phyloP scores from a whole-genome alignment of 1,284 basidiomycete species.

The Acaromyces ingoldii region DNA sequence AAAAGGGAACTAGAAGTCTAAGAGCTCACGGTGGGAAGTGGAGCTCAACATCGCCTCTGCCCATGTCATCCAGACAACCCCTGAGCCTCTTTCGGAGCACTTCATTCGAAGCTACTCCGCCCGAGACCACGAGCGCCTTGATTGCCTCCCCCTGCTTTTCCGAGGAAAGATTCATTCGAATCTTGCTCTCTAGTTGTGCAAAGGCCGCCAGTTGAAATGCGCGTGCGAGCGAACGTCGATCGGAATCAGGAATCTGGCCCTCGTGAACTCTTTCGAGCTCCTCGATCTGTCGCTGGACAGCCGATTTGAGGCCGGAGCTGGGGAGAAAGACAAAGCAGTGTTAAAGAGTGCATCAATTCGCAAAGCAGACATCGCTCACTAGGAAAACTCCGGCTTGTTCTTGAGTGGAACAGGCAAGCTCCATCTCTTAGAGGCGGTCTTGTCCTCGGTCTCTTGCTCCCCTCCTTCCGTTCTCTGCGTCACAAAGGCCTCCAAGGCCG shows the following conservation, averaged over 20 bases:
- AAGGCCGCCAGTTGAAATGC: conserved; percentile 41
- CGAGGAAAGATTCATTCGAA: conserved; percentile 6
- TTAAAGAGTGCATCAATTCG: not conserved
- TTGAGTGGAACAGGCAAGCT: conserved; percentile 28
- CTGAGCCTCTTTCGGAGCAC: conserved; percentile 28
- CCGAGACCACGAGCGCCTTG: conserved; percentile 38
- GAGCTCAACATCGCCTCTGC: conserved; percentile 20
- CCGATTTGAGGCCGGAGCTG: conserved; percentile 37
- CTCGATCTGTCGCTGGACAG: conserved; percentile 21
- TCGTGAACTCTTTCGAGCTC: conserved; percentile 13
- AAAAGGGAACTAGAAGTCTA: not conserved
- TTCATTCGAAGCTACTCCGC: conserved; percentile 45
- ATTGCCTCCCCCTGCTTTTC: conserved; percentile 5
- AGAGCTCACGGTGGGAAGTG: conserved; percentile 35
- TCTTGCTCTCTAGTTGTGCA: conserved; percentile 42
- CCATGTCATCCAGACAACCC: conserved; percentile 16
- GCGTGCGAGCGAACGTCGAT: conserved; percentile 13
- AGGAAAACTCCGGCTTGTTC: conserved; percentile 35
- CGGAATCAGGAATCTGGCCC: not conserved
- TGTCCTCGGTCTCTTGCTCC: not conserved
- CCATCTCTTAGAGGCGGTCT: not conserved
- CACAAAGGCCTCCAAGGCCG: conserved; percentile 33
- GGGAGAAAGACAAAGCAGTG: not conserved
- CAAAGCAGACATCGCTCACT: conserved; percentile 8
- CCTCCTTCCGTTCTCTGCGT: conserved; percentile 2